Percentiles rank a stretch among this genome's conserved stretches.
phyloP scores from a whole-genome alignment of 2,329 filamentous ascomycete species.

The Neonectria faginata region DNA sequence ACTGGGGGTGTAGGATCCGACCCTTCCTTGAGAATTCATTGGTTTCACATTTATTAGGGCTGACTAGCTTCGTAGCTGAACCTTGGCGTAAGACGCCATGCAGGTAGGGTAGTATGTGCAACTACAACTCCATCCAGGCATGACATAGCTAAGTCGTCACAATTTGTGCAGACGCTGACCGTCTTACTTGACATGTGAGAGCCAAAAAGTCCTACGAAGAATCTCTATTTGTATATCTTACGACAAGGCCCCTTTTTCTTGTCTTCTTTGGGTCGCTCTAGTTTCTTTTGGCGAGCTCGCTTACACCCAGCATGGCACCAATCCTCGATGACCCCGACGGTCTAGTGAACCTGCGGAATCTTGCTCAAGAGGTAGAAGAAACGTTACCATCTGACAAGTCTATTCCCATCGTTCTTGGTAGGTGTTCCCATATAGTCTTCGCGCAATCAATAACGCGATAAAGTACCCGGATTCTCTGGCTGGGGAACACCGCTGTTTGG shows the following conservation, averaged over 20 bases:
- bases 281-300: neutral
- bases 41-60: neutral
- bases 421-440: neutral
- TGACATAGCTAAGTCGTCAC: neutral
- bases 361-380: slow-evolving; percentile 6
- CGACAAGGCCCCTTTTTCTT: neutral
- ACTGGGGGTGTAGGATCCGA: neutral
- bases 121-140: neutral
- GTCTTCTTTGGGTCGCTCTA: no score
- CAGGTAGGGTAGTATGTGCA: neutral
- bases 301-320: neutral
- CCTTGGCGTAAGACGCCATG: neutral
- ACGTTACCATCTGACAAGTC: neutral
- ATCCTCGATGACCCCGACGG: slow-evolving; percentile 14
- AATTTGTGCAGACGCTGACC: neutral
- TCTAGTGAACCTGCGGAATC: slow-evolving; percentile 13
- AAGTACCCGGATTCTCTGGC: slow-evolving; percentile 21
- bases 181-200: neutral
- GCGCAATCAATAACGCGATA: neutral
- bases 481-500: slow-evolving; percentile 24
- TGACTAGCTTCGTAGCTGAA: neutral
- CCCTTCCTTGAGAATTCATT: neutral
- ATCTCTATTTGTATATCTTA: neutral
- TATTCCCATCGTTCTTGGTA: slow-evolving; percentile 8
- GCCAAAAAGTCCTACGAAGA: neutral